These are phyloP conservation scores for Agaricus bisporus DNA, from an alignment of 768 basidiomycete genomes.

Conservation along the genomic window DNA sequence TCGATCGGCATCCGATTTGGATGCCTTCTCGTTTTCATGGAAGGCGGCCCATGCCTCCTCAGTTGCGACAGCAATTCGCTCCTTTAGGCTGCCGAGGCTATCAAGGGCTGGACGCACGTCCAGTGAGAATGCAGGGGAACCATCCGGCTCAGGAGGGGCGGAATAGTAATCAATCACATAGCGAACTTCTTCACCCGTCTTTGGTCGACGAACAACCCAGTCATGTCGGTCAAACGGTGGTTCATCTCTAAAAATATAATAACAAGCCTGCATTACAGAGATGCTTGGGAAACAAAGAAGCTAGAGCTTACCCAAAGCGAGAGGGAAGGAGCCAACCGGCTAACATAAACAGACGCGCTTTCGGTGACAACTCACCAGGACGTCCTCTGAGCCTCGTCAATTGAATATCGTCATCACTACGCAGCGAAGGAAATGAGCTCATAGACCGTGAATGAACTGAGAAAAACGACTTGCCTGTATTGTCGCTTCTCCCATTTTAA, in stretches of 20 bases:
- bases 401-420: slow-evolving; percentile 62
- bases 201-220: slow-evolving; percentile 85
- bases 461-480: slow-evolving; percentile 41
- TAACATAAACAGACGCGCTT: slow-evolving; percentile 81
- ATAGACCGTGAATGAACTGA: neutral
- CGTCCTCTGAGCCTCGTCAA: slow-evolving; percentile 83
- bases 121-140: slow-evolving; percentile 90
- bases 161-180: slow-evolving; percentile 99
- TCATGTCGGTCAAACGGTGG: slow-evolving; percentile 98
- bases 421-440: slow-evolving; percentile 1
- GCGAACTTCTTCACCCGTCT: slow-evolving; percentile 76
- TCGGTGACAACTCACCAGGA: slow-evolving; percentile 92
- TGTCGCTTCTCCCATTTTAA: slow-evolving; percentile 82
- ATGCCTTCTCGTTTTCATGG: slow-evolving; percentile 23
- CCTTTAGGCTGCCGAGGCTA: slow-evolving; percentile 67
- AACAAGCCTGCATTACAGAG: neutral
- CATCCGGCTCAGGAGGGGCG: slow-evolving; percentile 82
- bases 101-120: slow-evolving; percentile 96
- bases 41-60: slow-evolving; percentile 58
- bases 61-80: slow-evolving; percentile 65
- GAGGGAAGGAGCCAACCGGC: slow-evolving; percentile 88
- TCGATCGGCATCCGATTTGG: neutral
- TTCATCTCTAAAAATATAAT: slow-evolving; percentile 52
- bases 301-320: slow-evolving; percentile 70
- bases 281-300: neutral